phyloP scores from a whole-genome alignment of 2,329 filamentous ascomycete species.

The Eutypella sp. region DNA sequence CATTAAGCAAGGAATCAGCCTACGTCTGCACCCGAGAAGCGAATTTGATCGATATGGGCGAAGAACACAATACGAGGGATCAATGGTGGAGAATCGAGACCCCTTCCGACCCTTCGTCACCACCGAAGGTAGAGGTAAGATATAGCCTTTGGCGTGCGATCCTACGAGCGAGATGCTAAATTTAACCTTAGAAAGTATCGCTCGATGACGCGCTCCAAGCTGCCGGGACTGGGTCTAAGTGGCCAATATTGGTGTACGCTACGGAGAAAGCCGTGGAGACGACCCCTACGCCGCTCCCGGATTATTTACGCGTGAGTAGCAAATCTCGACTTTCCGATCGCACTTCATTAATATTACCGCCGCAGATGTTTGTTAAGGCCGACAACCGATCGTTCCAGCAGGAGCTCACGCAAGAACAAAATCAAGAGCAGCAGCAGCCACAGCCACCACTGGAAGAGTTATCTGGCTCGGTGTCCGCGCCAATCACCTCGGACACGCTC shows the following conservation, averaged over 20 bases:
- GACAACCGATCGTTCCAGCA: slow-evolving; percentile 49
- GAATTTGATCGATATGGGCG: slow-evolving; percentile 38
- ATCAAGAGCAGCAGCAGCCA: slow-evolving; percentile 11
- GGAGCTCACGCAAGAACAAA: slow-evolving; percentile 39
- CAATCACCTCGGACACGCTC: slow-evolving; percentile 13
- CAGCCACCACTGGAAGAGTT: slow-evolving; percentile 3
- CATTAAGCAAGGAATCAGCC: slow-evolving; percentile 39
- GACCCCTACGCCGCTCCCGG: slow-evolving; percentile 32
- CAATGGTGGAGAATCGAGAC: slow-evolving; percentile 55
- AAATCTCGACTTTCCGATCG: background rate
- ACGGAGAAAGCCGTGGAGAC: slow-evolving; percentile 42
- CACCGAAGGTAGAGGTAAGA: slow-evolving; percentile 46
- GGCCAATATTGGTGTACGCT: slow-evolving; percentile 48
- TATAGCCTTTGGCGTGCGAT: background rate
- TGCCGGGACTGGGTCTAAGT: slow-evolving; percentile 44
- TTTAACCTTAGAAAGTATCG: slow-evolving; percentile 38
- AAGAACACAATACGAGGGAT: slow-evolving; percentile 29
- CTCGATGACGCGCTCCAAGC: slow-evolving; percentile 40
- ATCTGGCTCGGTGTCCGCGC: background rate
- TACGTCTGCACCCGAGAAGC: slow-evolving; percentile 45
- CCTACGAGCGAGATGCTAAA: slow-evolving; percentile 12
- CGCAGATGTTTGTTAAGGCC: slow-evolving; percentile 42
- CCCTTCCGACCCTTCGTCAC: slow-evolving; percentile 30
- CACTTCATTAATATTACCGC: slow-evolving; percentile 6
- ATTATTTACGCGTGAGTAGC: slow-evolving; percentile 30